Percentiles rank a stretch among this genome's conserved stretches.
Evolutionary conservation across 176 grass and related monocot genomes (phyloP).

Genomic region (Ananas comosus): DNA sequence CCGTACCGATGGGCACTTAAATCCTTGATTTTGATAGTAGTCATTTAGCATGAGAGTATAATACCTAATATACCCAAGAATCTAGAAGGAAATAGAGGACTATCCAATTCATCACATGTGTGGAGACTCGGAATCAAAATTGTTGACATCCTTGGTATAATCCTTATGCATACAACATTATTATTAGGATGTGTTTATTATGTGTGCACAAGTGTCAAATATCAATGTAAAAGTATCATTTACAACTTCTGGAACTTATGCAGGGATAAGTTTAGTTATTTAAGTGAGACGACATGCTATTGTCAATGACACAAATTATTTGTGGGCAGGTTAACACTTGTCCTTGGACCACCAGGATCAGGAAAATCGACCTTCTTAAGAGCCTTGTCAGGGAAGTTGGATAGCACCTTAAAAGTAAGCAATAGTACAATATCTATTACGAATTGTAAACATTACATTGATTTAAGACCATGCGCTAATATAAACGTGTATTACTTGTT

Average conservation of each 20-base stretch:
- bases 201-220: not conserved
- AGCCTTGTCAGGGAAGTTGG: constrained; percentile 59
- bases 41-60: too few species aligned
- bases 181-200: too few species aligned
- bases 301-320: not conserved
- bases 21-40: too few species aligned
- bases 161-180: too few species aligned
- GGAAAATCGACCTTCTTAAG: constrained; percentile 84
- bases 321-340: constrained; percentile 79
- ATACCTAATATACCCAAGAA: too few species aligned
- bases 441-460: not conserved
- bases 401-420: constrained; percentile 57
- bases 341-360: constrained; percentile 83
- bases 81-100: too few species aligned
- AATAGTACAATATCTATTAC: not conserved
- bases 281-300: not conserved
- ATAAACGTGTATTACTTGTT: not conserved
- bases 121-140: too few species aligned
- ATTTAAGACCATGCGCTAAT: not conserved
- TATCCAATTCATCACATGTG: too few species aligned
- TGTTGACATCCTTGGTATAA: too few species aligned
- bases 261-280: not conserved
- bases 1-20: too few species aligned
- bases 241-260: not conserved
- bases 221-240: not conserved